Base-by-base conservation (phyloP, 768 basidiomycete genomes). In the Rhodotorula sphaerocarpa region DNA sequence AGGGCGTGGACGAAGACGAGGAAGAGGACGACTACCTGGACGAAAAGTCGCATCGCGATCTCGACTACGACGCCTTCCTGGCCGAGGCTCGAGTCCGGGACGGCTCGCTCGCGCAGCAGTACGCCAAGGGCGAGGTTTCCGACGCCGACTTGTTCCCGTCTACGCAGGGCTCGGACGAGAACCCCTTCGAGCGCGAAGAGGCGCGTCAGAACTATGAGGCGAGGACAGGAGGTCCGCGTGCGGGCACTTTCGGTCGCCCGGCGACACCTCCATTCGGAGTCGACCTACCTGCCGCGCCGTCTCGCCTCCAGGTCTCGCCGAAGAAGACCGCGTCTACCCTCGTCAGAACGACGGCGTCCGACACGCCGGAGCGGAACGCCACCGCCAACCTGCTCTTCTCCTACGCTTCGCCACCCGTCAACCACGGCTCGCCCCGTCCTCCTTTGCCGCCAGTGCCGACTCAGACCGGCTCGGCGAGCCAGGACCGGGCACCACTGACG, bases 241-340 rank as follows among this genome's bases (percentile, higher is more conserved):
- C 31, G 33, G 25, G 25, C 43, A n/a, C 61, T 5, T 43, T 44
- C 30, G 36, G 34, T 43, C 50, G 23, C 33, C 18, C 18, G 33
- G 25, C 56, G 25, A 39, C 46, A 10, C 21, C 14, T 20, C 41
- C 58, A 1, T 65, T 65, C 45, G 31, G 47, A 5, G 57, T 66
- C 57, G 44, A 25, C 47, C 62, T 68, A 12, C 67, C 67, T 25
- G 10, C 59, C n/a, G 59, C 62, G 14, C 67, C 62, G n/a, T 47
- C 50, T 5, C 67, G 48, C 7, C 46, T 63, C 5, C 67, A 68
- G 27, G 50, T 56, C 36, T 68, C 67, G 50, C 67, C 67, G 7
- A 68, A 60, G 43, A 68, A 68, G 59, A 31, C 55, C 9, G 36
- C 52, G 27, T 56, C 63, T 33, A 42, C 31, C 3, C 51, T 65